These are phyloP conservation scores for Melampsora americana DNA, from an alignment of 1,284 basidiomycete species.

Conservation along the genomic window DNA sequence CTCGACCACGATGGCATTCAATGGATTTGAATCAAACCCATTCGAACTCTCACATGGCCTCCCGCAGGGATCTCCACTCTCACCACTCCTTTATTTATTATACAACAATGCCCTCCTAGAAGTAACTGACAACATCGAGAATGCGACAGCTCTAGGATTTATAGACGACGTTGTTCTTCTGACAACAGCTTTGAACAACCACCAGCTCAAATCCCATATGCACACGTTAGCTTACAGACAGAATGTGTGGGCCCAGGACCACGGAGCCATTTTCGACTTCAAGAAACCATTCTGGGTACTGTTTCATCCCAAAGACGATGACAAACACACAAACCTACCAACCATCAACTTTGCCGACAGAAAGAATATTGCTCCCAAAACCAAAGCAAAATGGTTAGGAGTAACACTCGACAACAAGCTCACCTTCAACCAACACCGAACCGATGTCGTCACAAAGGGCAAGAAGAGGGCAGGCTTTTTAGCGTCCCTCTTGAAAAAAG, in stretches of 20 bases:
- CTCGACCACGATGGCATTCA: neutral
- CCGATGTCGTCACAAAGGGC: no score
- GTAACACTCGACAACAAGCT: neutral
- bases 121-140: neutral
- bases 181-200: neutral
- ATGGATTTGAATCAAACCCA: neutral
- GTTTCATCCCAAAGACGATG: neutral
- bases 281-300: neutral
- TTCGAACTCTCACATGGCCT: constrained; percentile 9
- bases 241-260: neutral
- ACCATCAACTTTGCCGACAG: no score
- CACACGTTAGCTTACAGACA: neutral
- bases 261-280: constrained; percentile 9
- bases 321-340: neutral
- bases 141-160: neutral
- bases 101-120: neutral
- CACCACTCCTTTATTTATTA: neutral
- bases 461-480: no score
- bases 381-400: neutral
- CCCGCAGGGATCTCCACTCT: constrained; percentile 25
- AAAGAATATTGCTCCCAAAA: neutral
- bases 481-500: no score
- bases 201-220: neutral
- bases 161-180: constrained; percentile 18
- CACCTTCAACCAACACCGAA: no score